Conservation (phyloP, 805 yeast species). For the Ogataea pilisensis region DNA sequence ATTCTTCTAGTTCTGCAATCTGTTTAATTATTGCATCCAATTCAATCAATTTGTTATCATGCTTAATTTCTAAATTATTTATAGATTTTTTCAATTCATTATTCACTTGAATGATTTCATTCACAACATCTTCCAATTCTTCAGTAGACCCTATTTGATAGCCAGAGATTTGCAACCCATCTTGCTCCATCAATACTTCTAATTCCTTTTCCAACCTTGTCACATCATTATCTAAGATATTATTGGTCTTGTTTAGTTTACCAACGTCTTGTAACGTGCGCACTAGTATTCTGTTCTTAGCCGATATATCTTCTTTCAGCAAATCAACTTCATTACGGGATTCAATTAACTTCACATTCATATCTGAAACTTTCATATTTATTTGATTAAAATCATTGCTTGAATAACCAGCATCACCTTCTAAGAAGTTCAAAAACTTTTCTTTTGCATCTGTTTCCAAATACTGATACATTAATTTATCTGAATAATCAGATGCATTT, state of each 20-base stretch:
- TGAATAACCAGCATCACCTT: slow-evolving; percentile 30
- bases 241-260: slow-evolving; percentile 25
- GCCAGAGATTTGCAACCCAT: slow-evolving; percentile 22
- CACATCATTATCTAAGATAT: slow-evolving; percentile 16
- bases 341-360: slow-evolving; percentile 11
- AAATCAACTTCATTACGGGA: slow-evolving; percentile 16
- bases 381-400: slow-evolving; percentile 20
- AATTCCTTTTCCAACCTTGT: slow-evolving; percentile 25
- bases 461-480: slow-evolving; percentile 58
- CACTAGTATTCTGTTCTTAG: slow-evolving; percentile 18
- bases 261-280: slow-evolving; percentile 30
- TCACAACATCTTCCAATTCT: slow-evolving; percentile 28
- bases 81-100: not conserved
- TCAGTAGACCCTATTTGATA: slow-evolving; percentile 27
- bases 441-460: slow-evolving; percentile 72
- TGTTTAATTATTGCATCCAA: slow-evolving; percentile 2
- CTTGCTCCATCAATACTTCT: slow-evolving; percentile 23
- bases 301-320: slow-evolving; percentile 16
- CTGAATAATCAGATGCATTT: slow-evolving; percentile 39
- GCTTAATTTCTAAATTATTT: not conserved
- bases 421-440: slow-evolving; percentile 52
- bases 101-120: slow-evolving; percentile 20
- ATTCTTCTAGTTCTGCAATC: not conserved
- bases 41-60: not conserved
- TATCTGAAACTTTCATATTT: slow-evolving; percentile 14